A percentile compares a stretch with the other conserved stretches of the same genome.
Conservation (phyloP, 441 rosid species). For the Euphorbia corollata region DNA sequence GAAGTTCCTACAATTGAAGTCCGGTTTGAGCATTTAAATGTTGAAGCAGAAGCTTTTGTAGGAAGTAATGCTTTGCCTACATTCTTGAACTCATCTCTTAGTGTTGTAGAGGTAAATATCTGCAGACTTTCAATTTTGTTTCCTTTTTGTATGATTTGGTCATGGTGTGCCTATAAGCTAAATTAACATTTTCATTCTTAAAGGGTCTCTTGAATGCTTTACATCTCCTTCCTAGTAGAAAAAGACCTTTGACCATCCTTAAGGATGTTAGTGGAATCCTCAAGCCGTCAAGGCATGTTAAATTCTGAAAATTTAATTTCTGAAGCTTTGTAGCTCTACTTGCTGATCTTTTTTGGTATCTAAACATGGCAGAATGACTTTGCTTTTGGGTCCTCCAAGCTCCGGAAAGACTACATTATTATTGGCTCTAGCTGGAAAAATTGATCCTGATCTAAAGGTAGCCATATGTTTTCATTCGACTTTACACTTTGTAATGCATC, state of each 20-base stretch:
- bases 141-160: neutral
- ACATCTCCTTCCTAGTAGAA: conserved; percentile 45
- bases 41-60: conserved; percentile 51
- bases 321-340: neutral
- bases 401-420: conserved; percentile 30
- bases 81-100: conserved; percentile 33
- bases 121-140: neutral
- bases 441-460: conserved; percentile 25
- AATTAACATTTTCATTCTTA: neutral
- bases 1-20: conserved; percentile 63
- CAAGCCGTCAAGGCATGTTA: conserved; percentile 47
- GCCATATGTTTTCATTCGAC: neutral
- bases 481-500: neutral
- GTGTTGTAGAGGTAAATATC: conserved; percentile 37
- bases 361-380: conserved; percentile 35
- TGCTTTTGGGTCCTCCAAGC: conserved; percentile 41
- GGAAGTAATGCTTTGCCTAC: conserved; percentile 66
- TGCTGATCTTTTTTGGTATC: conserved; percentile 2
- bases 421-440: conserved; percentile 28
- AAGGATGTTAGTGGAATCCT: conserved; percentile 62
- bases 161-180: neutral
- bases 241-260: conserved; percentile 49
- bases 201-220: conserved; percentile 40
- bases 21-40: conserved; percentile 49
- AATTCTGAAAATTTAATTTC: neutral